phyloP scores from a whole-genome alignment of 352 stramenopile species.

The Chrysophaeum taylorii region DNA sequence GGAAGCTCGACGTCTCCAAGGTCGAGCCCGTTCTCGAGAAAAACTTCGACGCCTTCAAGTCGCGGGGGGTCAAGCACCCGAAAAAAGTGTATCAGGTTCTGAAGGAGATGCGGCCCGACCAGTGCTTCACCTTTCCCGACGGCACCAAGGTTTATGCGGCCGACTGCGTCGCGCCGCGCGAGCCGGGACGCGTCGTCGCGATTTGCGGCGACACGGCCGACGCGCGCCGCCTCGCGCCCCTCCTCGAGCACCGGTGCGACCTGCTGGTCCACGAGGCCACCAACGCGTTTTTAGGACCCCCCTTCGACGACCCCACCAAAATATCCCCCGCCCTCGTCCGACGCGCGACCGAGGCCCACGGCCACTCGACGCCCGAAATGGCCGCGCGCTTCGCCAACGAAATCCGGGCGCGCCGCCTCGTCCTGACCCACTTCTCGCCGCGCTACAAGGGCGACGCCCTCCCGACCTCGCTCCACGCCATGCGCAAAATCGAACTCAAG shows the following conservation, averaged over 20 bases:
- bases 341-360: conserved; percentile 48
- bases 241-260: conserved; percentile 33
- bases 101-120: conserved; percentile 48
- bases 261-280: conserved; percentile 75
- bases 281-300: conserved; percentile 51
- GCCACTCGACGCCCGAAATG: conserved; percentile 72
- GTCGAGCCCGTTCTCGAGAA: conserved; percentile 46
- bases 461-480: conserved; percentile 34
- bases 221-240: conserved; percentile 27
- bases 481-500: conserved; percentile 52
- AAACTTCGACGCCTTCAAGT: conserved; percentile 44
- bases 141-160: conserved; percentile 48
- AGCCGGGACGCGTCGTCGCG: conserved; percentile 55
- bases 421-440: conserved; percentile 71
- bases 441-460: conserved; percentile 45
- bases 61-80: conserved; percentile 41
- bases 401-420: conserved; percentile 52
- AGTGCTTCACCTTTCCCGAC: conserved; percentile 55
- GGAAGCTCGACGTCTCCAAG: conserved; percentile 46
- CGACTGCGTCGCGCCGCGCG: conserved; percentile 45
- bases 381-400: conserved; percentile 55
- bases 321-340: conserved; percentile 33
- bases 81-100: conserved; percentile 58
- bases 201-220: conserved; percentile 70
- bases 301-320: conserved; percentile 42